Evolutionary conservation across 1,139 yeast species (phyloP).

Genomic region (Lizanozyma gosingica): DNA sequence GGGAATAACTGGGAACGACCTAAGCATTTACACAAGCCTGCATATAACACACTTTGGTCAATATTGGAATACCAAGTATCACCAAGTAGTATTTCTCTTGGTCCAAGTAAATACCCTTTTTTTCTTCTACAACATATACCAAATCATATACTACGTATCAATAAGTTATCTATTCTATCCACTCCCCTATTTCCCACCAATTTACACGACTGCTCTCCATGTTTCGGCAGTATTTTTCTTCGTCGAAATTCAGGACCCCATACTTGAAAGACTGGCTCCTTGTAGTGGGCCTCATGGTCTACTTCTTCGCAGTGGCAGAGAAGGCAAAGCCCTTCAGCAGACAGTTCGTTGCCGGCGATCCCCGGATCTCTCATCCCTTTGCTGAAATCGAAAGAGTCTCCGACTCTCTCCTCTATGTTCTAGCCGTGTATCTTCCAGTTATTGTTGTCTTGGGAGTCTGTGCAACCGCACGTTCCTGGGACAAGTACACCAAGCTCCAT

Average conservation of each 20-base stretch:
- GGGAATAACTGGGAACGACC: too few species aligned
- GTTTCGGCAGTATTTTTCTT: neutral
- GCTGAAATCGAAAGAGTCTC: conserved; percentile 34
- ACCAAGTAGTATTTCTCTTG: too few species aligned
- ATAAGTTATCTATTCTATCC: too few species aligned
- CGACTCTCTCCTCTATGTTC: conserved; percentile 23
- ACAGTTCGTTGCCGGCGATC: conserved; percentile 25
- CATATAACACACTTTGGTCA: too few species aligned
- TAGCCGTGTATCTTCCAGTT: conserved; percentile 31
- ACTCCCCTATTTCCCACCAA: too few species aligned
- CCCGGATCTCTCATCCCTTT: conserved; percentile 38
- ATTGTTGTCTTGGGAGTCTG: conserved; percentile 15
- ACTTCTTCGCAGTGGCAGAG: conserved; percentile 7
- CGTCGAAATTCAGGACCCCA: neutral
- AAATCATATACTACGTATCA: too few species aligned
- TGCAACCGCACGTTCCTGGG: neutral
- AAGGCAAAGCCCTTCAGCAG: conserved; percentile 22
- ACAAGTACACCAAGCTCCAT: conserved; percentile 8
- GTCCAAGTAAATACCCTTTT: too few species aligned
- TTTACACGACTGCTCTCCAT: too few species aligned
- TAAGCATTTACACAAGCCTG: too few species aligned
- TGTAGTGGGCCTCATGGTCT: conserved; percentile 8
- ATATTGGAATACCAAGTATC: too few species aligned
- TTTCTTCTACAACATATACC: too few species aligned
- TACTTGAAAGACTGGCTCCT: conserved; percentile 10